A percentile compares a stretch with the other conserved stretches of the same genome.
phyloP scores from a whole-genome alignment of 495 filamentous ascomycete species.

The Talaromyces borbonicus region DNA sequence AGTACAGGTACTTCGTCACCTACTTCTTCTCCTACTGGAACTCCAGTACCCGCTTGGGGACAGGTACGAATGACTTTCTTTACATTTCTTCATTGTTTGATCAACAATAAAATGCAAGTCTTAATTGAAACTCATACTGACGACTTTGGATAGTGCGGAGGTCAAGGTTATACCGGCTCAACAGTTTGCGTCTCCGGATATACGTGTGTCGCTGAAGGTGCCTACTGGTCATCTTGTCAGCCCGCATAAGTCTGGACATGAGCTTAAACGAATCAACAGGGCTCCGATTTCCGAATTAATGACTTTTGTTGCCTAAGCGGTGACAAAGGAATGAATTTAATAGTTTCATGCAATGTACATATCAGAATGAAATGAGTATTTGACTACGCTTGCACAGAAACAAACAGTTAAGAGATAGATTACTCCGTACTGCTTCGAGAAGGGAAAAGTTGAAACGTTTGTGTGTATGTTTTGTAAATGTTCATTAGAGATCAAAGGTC shows the following conservation, averaged over 20 bases:
- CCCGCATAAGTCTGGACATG: background rate
- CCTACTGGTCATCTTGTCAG: constrained; percentile 6
- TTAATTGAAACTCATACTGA: background rate
- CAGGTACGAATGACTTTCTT: background rate
- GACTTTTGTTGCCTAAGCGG: too few species aligned
- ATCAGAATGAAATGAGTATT: too few species aligned
- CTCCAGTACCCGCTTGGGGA: constrained; percentile 2
- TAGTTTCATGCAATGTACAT: too few species aligned
- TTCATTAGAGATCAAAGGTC: too few species aligned
- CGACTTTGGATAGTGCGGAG: background rate
- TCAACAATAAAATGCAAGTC: background rate
- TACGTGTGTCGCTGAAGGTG: background rate
- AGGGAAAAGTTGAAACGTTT: too few species aligned
- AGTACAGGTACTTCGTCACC: too few species aligned
- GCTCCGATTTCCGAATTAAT: too few species aligned
- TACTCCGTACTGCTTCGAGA: too few species aligned
- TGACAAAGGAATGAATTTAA: too few species aligned
- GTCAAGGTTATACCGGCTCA: constrained; percentile 2
- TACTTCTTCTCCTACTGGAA: constrained; percentile 2
- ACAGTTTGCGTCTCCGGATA: constrained; percentile 1
- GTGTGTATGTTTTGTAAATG: too few species aligned
- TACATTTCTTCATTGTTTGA: background rate
- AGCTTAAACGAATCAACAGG: background rate
- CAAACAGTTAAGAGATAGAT: too few species aligned
- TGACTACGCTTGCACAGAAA: too few species aligned